Percentiles rank a stretch among this genome's conserved stretches.
These are phyloP conservation scores for Candida oleophila DNA, from an alignment of 805 yeast genomes.

Conservation along the genomic window DNA sequence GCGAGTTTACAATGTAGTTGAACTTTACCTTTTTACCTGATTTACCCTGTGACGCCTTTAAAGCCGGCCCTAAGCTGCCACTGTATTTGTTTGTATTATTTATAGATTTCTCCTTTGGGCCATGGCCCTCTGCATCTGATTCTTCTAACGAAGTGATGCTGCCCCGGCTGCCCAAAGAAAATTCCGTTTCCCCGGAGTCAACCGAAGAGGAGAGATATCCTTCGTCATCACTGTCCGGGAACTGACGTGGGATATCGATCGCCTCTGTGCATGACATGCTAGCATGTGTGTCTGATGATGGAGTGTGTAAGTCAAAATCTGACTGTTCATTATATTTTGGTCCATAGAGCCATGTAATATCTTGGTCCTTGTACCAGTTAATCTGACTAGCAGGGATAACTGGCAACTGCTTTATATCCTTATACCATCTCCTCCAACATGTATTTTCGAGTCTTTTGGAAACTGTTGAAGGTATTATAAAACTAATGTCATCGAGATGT, in stretches of 20 bases:
- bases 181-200: constrained; percentile 12
- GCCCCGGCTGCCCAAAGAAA: constrained; percentile 11
- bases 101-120: constrained; percentile 6
- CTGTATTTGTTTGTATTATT: constrained; percentile 5
- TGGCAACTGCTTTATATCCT: constrained; percentile 24
- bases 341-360: constrained; percentile 55
- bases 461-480: constrained; percentile 19
- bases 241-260: constrained; percentile 4
- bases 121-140: background rate
- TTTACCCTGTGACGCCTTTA: constrained; percentile 11
- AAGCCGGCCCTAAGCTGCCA: constrained; percentile 17
- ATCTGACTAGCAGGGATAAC: constrained; percentile 43
- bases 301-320: background rate
- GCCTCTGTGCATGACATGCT: constrained; percentile 5
- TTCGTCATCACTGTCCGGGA: constrained; percentile 12
- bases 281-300: background rate
- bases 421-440: constrained; percentile 40
- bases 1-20: constrained; percentile 39
- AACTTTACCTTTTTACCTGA: constrained; percentile 38
- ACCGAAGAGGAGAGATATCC: constrained; percentile 11
- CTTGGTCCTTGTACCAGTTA: constrained; percentile 56
- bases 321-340: constrained; percentile 31
- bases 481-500: constrained; percentile 17
- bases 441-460: constrained; percentile 31
- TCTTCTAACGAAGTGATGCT: constrained; percentile 8